Percentiles rank a stretch among this genome's conserved stretches.
phyloP scores from a whole-genome alignment of 192 early-diverging fungal genomes.

The Allomyces javanicus region DNA sequence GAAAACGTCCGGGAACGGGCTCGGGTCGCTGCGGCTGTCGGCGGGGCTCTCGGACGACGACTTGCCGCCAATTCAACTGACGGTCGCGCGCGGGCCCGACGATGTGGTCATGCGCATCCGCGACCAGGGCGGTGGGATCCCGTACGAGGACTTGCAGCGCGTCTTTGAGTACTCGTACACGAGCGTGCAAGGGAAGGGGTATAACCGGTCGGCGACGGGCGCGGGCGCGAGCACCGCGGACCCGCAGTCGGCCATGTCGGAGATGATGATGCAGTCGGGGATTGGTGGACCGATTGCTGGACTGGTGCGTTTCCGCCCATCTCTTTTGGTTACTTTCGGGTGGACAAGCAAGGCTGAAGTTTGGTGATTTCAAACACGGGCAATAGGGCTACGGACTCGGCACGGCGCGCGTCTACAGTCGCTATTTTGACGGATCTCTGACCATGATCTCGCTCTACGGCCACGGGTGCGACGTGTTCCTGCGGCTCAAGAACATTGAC shows the following conservation, averaged over 20 bases:
- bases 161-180: conserved; percentile 91
- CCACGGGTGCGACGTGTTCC: conserved; percentile 81
- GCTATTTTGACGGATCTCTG: conserved; percentile 83
- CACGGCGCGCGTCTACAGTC: conserved; percentile 67
- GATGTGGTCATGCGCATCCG: conserved; percentile 69
- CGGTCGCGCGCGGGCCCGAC: conserved; percentile 52
- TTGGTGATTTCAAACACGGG: neutral
- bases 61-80: conserved; percentile 67
- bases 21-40: neutral
- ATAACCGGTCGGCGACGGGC: too few relatives aligned
- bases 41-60: conserved; percentile 10
- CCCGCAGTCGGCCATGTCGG: conserved; percentile 10
- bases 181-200: conserved; percentile 32
- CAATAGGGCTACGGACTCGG: conserved; percentile 64
- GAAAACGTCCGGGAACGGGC: conserved; percentile 12
- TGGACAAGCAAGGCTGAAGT: neutral
- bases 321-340: conserved; percentile 1
- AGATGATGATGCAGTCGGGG: conserved; percentile 65
- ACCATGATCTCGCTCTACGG: conserved; percentile 64
- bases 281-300: conserved; percentile 80
- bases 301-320: neutral
- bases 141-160: conserved; percentile 44
- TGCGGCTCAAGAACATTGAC: conserved; percentile 72
- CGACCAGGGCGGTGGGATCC: conserved; percentile 82
- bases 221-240: conserved; percentile 26